These are phyloP conservation scores for Otatea glauca DNA, from an alignment of 176 grass and related monocot species.

Conservation along the genomic window DNA sequence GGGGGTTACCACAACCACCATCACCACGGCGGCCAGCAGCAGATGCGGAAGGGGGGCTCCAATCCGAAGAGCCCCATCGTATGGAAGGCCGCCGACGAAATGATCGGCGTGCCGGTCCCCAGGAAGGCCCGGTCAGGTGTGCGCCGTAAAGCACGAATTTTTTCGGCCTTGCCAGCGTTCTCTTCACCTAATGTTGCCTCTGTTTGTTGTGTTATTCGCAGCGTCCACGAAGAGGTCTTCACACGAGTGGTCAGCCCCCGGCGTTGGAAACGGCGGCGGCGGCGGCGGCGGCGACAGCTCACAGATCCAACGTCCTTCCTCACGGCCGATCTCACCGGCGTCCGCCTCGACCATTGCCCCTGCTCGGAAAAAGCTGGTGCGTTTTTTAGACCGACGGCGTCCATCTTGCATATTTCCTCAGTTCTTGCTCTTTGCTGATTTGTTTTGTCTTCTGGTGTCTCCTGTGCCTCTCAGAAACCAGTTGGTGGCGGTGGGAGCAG, in stretches of 20 bases:
- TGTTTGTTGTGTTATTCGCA: constrained; percentile 31
- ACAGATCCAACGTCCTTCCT: constrained; percentile 75
- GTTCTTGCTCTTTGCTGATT: constrained; percentile 23
- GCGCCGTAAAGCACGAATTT: constrained; percentile 2
- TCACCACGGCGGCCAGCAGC: constrained; percentile 53
- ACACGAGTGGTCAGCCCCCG: constrained; percentile 69
- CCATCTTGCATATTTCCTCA: constrained; percentile 11
- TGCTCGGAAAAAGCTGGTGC: constrained; percentile 78
- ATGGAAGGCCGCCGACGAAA: constrained; percentile 86
- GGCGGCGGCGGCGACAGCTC: constrained; percentile 45
- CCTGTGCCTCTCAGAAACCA: constrained; percentile 58
- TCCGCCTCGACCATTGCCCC: constrained; percentile 60
- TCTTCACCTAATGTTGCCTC: constrained; percentile 23
- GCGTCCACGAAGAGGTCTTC: constrained; percentile 76
- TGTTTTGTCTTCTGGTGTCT: background rate
- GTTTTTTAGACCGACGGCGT: background rate
- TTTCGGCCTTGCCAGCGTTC: background rate
- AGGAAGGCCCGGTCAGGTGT: constrained; percentile 92
- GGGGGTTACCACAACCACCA: constrained; percentile 68
- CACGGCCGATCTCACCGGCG: constrained; percentile 82
- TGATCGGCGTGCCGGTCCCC: constrained; percentile 92
- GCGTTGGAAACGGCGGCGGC: constrained; percentile 46
- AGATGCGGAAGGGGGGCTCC: constrained; percentile 64
- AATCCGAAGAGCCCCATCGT: constrained; percentile 54
- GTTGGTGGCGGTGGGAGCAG: constrained; percentile 46